A percentile compares a stretch with the other conserved stretches of the same genome.
Conservation (phyloP, 495 filamentous ascomycete species). For the Podospora anserina region DNA sequence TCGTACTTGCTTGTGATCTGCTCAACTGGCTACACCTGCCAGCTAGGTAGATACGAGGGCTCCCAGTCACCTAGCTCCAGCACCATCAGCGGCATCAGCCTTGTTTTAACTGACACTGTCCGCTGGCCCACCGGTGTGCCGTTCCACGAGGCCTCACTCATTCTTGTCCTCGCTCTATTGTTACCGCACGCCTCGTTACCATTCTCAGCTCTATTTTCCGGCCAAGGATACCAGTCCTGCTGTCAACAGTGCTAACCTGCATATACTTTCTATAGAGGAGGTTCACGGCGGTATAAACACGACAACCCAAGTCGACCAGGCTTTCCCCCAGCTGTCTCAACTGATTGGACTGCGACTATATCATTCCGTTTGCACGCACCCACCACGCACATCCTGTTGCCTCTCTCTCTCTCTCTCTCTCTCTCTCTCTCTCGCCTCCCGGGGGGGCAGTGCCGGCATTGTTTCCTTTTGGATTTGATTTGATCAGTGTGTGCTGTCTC, state of each 20-base stretch:
- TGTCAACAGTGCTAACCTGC: not conserved
- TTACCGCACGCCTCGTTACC: not conserved
- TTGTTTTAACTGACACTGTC: not conserved
- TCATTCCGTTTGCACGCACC: not conserved
- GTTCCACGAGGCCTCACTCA: not conserved
- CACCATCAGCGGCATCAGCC: not conserved
- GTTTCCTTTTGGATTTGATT: not conserved
- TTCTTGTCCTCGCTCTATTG: not conserved
- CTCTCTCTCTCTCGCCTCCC: not conserved
- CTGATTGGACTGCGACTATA: not conserved
- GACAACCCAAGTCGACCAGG: not conserved
- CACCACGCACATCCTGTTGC: not conserved
- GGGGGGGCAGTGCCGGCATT: not conserved
- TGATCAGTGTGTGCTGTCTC: not conserved
- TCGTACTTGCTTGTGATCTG: not conserved
- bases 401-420: not conserved
- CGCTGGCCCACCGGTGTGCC: not conserved
- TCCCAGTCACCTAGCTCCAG: too few species aligned
- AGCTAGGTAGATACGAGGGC: not conserved
- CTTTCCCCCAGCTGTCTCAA: not conserved
- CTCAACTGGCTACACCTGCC: not conserved
- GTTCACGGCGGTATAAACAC: not conserved
- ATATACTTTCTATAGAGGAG: not conserved
- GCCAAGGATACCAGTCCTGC: not conserved
- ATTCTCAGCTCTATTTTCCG: not conserved